phyloP scores from a whole-genome alignment of 2,329 filamentous ascomycete species.

The Geosmithia morbida region DNA sequence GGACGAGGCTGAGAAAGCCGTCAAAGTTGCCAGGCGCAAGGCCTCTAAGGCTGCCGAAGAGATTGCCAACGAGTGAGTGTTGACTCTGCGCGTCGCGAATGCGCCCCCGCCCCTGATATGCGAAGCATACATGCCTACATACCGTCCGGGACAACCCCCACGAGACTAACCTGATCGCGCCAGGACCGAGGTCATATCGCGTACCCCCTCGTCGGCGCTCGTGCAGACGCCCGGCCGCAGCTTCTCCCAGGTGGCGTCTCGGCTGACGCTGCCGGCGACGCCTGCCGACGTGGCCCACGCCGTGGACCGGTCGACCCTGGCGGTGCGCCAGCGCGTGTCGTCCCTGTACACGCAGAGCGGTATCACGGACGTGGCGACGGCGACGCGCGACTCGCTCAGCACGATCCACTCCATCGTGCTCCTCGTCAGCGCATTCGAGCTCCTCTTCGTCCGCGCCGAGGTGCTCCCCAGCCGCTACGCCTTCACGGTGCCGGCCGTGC shows the following conservation, averaged over 20 bases:
- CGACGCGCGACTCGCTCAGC: slow-evolving; percentile 55
- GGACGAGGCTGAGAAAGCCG: slow-evolving; percentile 19
- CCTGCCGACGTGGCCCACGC: slow-evolving; percentile 64
- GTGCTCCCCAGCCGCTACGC: slow-evolving; percentile 59
- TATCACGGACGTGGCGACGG: slow-evolving; percentile 50
- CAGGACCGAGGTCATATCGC: slow-evolving; percentile 14
- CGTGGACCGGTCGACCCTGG: slow-evolving; percentile 57
- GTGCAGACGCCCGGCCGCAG: slow-evolving; percentile 35
- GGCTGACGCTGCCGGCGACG: slow-evolving; percentile 64
- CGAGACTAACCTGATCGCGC: slow-evolving; percentile 9
- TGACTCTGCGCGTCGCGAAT: slow-evolving; percentile 2
- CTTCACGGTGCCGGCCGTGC: slow-evolving; percentile 54
- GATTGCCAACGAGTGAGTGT: slow-evolving; percentile 29
- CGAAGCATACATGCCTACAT: no score
- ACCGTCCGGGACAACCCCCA: not conserved
- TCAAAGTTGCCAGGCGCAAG: slow-evolving; percentile 32
- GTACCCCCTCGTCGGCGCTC: slow-evolving; percentile 26
- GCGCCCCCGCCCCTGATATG: no score
- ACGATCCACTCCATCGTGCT: slow-evolving; percentile 60
- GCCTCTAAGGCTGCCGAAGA: slow-evolving; percentile 30
- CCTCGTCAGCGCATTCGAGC: slow-evolving; percentile 54
- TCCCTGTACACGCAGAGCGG: slow-evolving; percentile 51
- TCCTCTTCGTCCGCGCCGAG: slow-evolving; percentile 52
- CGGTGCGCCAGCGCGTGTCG: slow-evolving; percentile 50
- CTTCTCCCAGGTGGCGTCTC: slow-evolving; percentile 36